Evolutionary conservation across 2,329 filamentous ascomycete species (phyloP).

Genomic region (Aspergillus tanneri): DNA sequence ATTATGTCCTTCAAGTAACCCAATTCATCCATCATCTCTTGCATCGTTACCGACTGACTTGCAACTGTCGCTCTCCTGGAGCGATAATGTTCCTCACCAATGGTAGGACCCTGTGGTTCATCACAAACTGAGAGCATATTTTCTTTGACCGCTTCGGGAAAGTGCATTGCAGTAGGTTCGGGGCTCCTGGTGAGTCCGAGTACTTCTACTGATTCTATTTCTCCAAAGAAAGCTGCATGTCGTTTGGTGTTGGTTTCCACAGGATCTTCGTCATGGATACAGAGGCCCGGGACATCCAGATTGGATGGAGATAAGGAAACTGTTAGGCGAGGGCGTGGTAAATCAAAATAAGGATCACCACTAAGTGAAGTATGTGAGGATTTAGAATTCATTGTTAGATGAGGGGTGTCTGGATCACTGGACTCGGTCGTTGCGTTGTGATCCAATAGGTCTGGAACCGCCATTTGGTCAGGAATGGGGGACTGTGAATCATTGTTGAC

Average conservation of each 20-base stretch:
- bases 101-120: not conserved
- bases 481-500: slow-evolving; percentile 28
- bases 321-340: slow-evolving; percentile 26
- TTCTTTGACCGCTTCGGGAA: slow-evolving; percentile 18
- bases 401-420: slow-evolving; percentile 40
- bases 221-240: slow-evolving; percentile 37
- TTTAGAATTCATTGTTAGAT: slow-evolving; percentile 33
- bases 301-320: slow-evolving; percentile 28
- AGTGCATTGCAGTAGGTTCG: slow-evolving; percentile 23
- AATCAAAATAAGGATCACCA: slow-evolving; percentile 26
- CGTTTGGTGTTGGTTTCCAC: slow-evolving; percentile 39
- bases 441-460: slow-evolving; percentile 24
- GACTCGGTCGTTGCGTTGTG: slow-evolving; percentile 22
- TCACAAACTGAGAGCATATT: not conserved
- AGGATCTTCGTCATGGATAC: slow-evolving; percentile 33
- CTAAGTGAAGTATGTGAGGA: slow-evolving; percentile 31
- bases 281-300: slow-evolving; percentile 32
- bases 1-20: slow-evolving; percentile 53
- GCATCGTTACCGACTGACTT: slow-evolving; percentile 42
- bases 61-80: slow-evolving; percentile 22
- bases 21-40: slow-evolving; percentile 52
- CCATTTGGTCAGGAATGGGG: slow-evolving; percentile 20
- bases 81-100: slow-evolving; percentile 9
- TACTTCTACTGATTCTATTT: slow-evolving; percentile 30
- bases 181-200: slow-evolving; percentile 29